Conservation (phyloP, 2,329 filamentous ascomycete genomes). For the Phaeosphaeria sp. region DNA sequence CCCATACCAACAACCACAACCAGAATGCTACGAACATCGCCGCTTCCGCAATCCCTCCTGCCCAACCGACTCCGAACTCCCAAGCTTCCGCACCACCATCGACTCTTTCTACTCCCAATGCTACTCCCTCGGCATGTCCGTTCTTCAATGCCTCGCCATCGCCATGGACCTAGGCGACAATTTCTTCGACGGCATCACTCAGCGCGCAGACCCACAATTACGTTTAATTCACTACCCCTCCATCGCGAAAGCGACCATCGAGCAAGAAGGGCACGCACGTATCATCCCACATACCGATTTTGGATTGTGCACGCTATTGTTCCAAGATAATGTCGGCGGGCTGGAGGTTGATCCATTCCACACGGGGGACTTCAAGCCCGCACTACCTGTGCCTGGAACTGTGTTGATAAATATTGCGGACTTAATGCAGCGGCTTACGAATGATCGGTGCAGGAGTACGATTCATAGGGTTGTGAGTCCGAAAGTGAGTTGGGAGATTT, state of each 20-base stretch:
- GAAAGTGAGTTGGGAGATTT: slow-evolving; percentile 28
- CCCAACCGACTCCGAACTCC: slow-evolving; percentile 25
- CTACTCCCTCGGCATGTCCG: slow-evolving; percentile 26
- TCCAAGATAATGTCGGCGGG: slow-evolving; percentile 47
- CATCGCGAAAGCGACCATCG: slow-evolving; percentile 27
- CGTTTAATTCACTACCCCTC: slow-evolving; percentile 38
- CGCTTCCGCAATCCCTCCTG: slow-evolving; percentile 28
- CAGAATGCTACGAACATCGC: slow-evolving; percentile 30
- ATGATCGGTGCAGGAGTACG: slow-evolving; percentile 44
- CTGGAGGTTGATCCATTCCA: slow-evolving; percentile 45
- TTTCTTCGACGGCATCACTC: slow-evolving; percentile 34
- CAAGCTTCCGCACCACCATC: slow-evolving; percentile 30
- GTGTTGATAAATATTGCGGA: slow-evolving; percentile 37
- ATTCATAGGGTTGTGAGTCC: slow-evolving; percentile 48
- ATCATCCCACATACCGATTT: slow-evolving; percentile 44
- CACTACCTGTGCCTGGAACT: slow-evolving; percentile 29
- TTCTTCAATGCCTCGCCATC: slow-evolving; percentile 34
- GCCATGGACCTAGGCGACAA: slow-evolving; percentile 32
- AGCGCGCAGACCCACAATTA: slow-evolving; percentile 32
- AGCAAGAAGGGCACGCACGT: slow-evolving; percentile 30
- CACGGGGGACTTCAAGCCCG: slow-evolving; percentile 31
- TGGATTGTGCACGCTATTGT: slow-evolving; percentile 47
- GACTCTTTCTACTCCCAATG: slow-evolving; percentile 34
- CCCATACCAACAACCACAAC: background rate
- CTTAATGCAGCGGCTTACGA: slow-evolving; percentile 27